These are phyloP conservation scores for Novymonas esmeraldas DNA, from an alignment of 208 protist genomes.

Conservation along the genomic window DNA sequence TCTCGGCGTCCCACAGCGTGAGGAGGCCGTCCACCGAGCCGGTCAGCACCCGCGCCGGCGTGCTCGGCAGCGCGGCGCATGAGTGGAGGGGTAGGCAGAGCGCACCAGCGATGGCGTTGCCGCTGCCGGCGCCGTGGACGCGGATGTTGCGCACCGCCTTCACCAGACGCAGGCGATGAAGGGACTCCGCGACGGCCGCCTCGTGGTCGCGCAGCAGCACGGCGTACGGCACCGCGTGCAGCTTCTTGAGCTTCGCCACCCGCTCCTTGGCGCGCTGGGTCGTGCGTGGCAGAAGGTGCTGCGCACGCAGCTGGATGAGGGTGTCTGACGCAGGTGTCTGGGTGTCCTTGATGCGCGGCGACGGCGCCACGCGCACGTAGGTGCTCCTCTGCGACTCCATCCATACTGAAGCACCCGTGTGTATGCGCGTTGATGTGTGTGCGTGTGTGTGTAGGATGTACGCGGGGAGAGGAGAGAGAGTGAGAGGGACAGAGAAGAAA, in stretches of 20 bases:
- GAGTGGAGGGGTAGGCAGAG: slow-evolving; percentile 75
- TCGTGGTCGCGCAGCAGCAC: slow-evolving; percentile 40
- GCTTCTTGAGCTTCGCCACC: slow-evolving; percentile 55
- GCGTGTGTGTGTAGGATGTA: background rate
- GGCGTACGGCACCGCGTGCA: slow-evolving; percentile 43
- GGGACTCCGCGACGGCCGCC: slow-evolving; percentile 24
- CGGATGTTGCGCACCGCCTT: slow-evolving; percentile 86
- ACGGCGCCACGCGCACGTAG: slow-evolving; percentile 33
- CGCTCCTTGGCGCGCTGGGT: slow-evolving; percentile 51
- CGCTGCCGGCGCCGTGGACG: slow-evolving; percentile 25
- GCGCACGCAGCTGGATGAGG: slow-evolving; percentile 46
- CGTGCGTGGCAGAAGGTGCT: slow-evolving; percentile 55
- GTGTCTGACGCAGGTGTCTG: slow-evolving; percentile 26
- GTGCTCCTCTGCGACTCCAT: slow-evolving; percentile 11
- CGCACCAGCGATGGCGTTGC: slow-evolving; percentile 30
- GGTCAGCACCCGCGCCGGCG: slow-evolving; percentile 40
- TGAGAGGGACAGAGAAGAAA: background rate
- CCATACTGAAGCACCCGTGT: background rate
- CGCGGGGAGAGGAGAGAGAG: background rate
- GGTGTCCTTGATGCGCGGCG: slow-evolving; percentile 27
- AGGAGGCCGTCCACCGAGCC: slow-evolving; percentile 80
- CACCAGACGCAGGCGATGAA: slow-evolving; percentile 55
- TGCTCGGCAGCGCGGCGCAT: slow-evolving; percentile 49
- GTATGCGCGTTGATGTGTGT: background rate
- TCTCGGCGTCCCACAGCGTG: slow-evolving; percentile 72